Conservation (phyloP, 371 early-diverging fungal species). For the Mortierella sp. region DNA sequence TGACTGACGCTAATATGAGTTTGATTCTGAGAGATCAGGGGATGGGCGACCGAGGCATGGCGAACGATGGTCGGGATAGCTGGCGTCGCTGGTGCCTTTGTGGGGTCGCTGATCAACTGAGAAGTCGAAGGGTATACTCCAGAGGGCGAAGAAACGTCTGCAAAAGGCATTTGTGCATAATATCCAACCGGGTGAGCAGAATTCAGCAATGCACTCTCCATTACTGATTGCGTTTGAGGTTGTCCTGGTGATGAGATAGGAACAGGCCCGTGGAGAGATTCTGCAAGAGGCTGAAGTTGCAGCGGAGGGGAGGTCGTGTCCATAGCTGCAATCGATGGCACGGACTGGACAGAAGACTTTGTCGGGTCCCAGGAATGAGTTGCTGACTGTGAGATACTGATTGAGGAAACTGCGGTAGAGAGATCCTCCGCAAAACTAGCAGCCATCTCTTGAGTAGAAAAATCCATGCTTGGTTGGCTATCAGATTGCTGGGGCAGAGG, state of each 20-base stretch:
- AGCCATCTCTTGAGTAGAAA: neutral
- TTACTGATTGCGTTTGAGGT: neutral
- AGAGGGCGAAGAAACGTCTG: slow-evolving; percentile 7
- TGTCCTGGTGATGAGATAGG: neutral
- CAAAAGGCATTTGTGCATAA: slow-evolving; percentile 13
- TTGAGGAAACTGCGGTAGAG: neutral
- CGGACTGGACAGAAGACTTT: neutral
- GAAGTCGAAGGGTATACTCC: slow-evolving; percentile 8
- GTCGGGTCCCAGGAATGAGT: slow-evolving; percentile 25
- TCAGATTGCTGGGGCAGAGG: too few species aligned
- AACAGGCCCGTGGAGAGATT: too few species aligned
- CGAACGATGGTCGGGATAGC: neutral
- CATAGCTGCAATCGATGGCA: slow-evolving; percentile 31
- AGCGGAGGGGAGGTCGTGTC: slow-evolving; percentile 21
- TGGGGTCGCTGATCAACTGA: slow-evolving; percentile 9
- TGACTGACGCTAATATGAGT: neutral
- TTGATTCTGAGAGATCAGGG: slow-evolving; percentile 20
- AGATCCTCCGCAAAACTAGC: neutral
- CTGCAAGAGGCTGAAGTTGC: slow-evolving; percentile 18
- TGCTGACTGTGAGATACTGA: slow-evolving; percentile 8
- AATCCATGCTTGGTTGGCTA: neutral
- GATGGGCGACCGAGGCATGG: slow-evolving; percentile 17
- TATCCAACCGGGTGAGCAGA: slow-evolving; percentile 2
- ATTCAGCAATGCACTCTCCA: too few species aligned
- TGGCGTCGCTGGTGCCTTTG: slow-evolving; percentile 10